Evolutionary conservation across 2,329 filamentous ascomycete species (phyloP).

Genomic region (Penicillium sp.): DNA sequence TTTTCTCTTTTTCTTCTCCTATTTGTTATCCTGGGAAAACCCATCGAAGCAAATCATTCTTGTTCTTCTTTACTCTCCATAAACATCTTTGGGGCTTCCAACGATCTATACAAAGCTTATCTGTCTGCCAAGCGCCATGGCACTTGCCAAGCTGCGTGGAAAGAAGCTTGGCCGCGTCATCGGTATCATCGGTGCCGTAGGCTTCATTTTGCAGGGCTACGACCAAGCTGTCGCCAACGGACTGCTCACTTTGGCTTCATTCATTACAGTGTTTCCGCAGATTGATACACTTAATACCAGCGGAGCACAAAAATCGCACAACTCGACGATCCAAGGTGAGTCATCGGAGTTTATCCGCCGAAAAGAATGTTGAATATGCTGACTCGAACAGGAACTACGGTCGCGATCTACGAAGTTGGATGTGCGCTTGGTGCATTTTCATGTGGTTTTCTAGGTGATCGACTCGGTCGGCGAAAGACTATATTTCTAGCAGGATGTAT

Average conservation of each 20-base stretch:
- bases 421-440: constrained; percentile 21
- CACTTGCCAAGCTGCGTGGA: constrained; percentile 11
- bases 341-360: background rate
- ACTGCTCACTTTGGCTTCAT: constrained; percentile 16
- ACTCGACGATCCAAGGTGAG: constrained; percentile 21
- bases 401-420: constrained; percentile 28
- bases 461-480: constrained; percentile 19
- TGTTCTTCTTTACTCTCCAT: background rate
- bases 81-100: background rate
- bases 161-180: constrained; percentile 15
- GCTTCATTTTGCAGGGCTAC: constrained; percentile 19
- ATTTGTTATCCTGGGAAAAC: background rate
- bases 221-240: constrained; percentile 21
- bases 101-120: constrained; percentile 6
- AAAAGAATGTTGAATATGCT: background rate
- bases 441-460: constrained; percentile 16
- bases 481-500: constrained; percentile 19
- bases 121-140: constrained; percentile 9
- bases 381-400: constrained; percentile 18
- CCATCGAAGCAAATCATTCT: background rate
- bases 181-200: constrained; percentile 16
- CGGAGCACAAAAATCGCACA: constrained; percentile 13
- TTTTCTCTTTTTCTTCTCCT: background rate
- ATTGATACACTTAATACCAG: constrained; percentile 17
- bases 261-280: constrained; percentile 16